phyloP scores from a whole-genome alignment of 2,329 filamentous ascomycete species.

The Botrytis sinoallii region DNA sequence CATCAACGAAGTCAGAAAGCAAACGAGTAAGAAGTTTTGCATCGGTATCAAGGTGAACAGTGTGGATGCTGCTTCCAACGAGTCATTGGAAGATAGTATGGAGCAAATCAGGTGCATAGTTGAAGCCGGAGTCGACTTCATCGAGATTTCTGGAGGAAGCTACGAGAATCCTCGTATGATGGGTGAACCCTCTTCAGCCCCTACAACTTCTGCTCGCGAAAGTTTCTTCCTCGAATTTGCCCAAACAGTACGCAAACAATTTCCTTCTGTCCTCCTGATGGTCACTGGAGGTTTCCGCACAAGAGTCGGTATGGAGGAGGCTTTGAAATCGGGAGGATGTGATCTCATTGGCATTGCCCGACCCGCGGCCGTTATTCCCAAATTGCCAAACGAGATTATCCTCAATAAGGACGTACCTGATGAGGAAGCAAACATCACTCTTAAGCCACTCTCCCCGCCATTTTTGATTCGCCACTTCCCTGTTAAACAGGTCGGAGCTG shows the following conservation, averaged over 20 bases:
- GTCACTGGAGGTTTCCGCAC: conserved; percentile 63
- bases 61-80: conserved; percentile 46
- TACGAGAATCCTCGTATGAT: conserved; percentile 49
- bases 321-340: conserved; percentile 46
- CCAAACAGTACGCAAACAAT: conserved; percentile 45
- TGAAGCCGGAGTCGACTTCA: conserved; percentile 56
- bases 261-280: conserved; percentile 48
- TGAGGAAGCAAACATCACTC: conserved; percentile 25
- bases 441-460: conserved; percentile 16
- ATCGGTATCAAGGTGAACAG: conserved; percentile 56
- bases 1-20: conserved; percentile 54
- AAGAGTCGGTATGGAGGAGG: conserved; percentile 48
- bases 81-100: conserved; percentile 51
- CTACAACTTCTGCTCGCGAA: conserved; percentile 52
- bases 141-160: conserved; percentile 64
- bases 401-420: conserved; percentile 37
- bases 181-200: neutral
- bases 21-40: conserved; percentile 41
- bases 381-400: conserved; percentile 41
- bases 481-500: conserved; percentile 24
- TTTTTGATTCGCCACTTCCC: conserved; percentile 18
- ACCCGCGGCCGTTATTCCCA: conserved; percentile 45
- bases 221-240: conserved; percentile 69
- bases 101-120: conserved; percentile 54
- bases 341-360: conserved; percentile 50